phyloP scores from a whole-genome alignment of 176 grass and related monocot genomes.

The Musa troglodytarum region DNA sequence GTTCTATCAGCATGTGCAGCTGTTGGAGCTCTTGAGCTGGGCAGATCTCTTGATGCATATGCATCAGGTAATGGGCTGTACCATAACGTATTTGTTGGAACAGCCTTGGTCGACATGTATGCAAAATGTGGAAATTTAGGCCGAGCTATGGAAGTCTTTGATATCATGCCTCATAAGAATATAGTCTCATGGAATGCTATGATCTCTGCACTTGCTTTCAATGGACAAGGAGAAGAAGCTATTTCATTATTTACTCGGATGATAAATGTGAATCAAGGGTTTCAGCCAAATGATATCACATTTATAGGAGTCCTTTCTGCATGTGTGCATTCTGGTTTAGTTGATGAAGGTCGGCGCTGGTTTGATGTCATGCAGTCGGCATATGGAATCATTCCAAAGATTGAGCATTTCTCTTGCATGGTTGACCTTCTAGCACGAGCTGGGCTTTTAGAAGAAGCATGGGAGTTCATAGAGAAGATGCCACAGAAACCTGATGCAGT shows the following conservation, averaged over 20 bases:
- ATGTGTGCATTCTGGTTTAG: conserved; percentile 67
- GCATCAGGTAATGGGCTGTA: conserved; percentile 41
- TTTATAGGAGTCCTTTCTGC: conserved; percentile 70
- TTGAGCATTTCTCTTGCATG: conserved; percentile 86
- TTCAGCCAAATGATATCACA: conserved; percentile 51
- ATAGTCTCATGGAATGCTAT: conserved; percentile 77
- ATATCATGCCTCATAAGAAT: conserved; percentile 53
- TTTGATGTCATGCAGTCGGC: conserved; percentile 42
- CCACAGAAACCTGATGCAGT: conserved; percentile 55
- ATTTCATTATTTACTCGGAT: conserved; percentile 57
- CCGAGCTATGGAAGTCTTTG: conserved; percentile 42
- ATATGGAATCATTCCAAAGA: conserved; percentile 49
- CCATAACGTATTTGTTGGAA: conserved; percentile 66
- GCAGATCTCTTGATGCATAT: conserved; percentile 45
- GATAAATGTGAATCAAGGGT: conserved; percentile 30
- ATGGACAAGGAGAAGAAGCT: conserved; percentile 44
- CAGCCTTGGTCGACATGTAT: conserved; percentile 80
- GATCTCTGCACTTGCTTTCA: conserved; percentile 66
- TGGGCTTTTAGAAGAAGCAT: conserved; percentile 69
- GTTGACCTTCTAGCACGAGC: conserved; percentile 66
- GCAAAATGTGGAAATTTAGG: conserved; percentile 68
- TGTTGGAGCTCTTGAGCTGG: conserved; percentile 68
- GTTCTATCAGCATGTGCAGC: conserved; percentile 71
- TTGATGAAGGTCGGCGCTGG: conserved; percentile 47
- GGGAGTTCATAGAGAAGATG: conserved; percentile 60